A percentile compares a stretch with the other conserved stretches of the same genome.
Conservation (phyloP, 495 filamentous ascomycete genomes). For the Podospora sp. region DNA sequence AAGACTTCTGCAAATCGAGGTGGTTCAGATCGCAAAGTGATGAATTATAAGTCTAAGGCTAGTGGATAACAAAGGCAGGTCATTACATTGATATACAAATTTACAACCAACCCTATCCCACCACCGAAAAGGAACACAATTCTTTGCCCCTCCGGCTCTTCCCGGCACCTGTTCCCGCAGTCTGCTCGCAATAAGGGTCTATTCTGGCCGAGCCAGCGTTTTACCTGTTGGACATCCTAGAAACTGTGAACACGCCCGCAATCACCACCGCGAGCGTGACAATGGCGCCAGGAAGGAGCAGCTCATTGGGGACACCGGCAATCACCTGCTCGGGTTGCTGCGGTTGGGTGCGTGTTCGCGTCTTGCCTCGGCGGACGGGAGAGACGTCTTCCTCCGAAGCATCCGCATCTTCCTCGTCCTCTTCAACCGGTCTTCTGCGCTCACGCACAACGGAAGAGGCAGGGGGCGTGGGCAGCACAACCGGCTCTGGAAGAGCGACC, state of each 20-base stretch:
- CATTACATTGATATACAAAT: conserved; percentile 24
- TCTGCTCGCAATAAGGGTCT: neutral
- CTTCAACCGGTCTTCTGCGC: conserved; percentile 59
- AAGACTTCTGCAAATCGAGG: neutral
- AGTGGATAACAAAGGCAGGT: neutral
- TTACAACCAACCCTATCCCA: conserved; percentile 18
- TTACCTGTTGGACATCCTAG: conserved; percentile 62
- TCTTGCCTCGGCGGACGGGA: conserved; percentile 45
- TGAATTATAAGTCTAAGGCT: conserved; percentile 11
- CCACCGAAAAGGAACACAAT: neutral
- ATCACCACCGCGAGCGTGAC: conserved; percentile 94
- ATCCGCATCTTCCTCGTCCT: conserved; percentile 58
- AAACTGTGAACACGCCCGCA: conserved; percentile 88
- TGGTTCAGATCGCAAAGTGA: neutral
- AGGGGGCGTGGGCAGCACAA: conserved; percentile 52
- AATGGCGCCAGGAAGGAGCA: conserved; percentile 90
- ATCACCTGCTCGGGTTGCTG: conserved; percentile 75
- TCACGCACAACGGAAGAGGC: conserved; percentile 58
- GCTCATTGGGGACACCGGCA: conserved; percentile 89
- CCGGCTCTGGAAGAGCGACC: conserved; percentile 42
- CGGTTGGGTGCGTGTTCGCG: conserved; percentile 38
- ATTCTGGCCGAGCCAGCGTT: neutral
- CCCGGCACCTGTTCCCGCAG: conserved; percentile 1
- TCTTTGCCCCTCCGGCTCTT: neutral
- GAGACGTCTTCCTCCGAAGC: conserved; percentile 64